A percentile compares a stretch with the other conserved stretches of the same genome.
Evolutionary conservation across 2,329 filamentous ascomycete genomes (phyloP).

Genomic region (Diplodia seriata): DNA sequence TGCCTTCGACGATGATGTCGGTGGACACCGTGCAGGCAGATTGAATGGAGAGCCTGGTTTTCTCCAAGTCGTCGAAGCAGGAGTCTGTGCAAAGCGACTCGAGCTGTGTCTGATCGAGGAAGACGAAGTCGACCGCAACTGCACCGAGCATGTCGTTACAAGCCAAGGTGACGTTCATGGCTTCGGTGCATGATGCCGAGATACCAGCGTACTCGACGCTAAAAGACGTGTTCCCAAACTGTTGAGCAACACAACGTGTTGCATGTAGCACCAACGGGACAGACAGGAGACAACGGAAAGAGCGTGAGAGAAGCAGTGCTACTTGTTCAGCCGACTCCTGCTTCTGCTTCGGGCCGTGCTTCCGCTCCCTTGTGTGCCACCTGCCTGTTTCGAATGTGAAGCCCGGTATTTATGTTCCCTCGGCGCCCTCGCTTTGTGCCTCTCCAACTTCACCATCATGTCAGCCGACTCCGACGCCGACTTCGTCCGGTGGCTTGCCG

Average conservation of each 20-base stretch:
- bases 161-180: background rate
- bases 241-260: too few species aligned
- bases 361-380: background rate
- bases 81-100: background rate
- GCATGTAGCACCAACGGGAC: too few species aligned
- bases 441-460: background rate
- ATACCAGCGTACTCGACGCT: too few species aligned
- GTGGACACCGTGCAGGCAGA: conserved; percentile 6
- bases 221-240: too few species aligned
- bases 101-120: background rate
- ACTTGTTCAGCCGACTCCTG: background rate
- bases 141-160: background rate
- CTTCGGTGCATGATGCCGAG: conserved; percentile 10
- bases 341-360: background rate
- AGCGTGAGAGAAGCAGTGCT: too few species aligned
- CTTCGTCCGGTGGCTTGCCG: background rate
- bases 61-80: conserved; percentile 4
- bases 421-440: background rate
- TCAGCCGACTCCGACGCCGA: background rate
- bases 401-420: background rate
- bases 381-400: background rate
- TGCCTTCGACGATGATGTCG: background rate
- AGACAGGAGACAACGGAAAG: too few species aligned
- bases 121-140: background rate
- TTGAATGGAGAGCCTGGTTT: conserved; percentile 1